Conservation (phyloP, 495 filamentous ascomycete genomes). For the Evernia prunastri region DNA sequence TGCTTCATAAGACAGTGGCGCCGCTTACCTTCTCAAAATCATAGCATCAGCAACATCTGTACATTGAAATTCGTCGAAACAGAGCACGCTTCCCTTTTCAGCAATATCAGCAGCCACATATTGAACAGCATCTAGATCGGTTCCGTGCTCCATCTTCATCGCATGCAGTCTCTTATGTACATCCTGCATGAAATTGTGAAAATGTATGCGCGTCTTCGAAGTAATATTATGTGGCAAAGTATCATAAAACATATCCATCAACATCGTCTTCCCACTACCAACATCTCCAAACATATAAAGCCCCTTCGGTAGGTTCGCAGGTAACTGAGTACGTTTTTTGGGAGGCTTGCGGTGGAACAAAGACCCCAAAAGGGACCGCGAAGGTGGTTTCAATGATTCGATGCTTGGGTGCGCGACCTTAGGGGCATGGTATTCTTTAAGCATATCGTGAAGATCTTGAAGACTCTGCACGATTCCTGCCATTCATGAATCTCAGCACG, state of each 20-base stretch:
- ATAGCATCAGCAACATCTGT: slow-evolving; percentile 98
- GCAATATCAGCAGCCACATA: slow-evolving; percentile 93
- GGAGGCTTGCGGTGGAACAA: slow-evolving; percentile 52
- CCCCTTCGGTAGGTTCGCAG: slow-evolving; percentile 71
- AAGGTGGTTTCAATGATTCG: slow-evolving; percentile 54
- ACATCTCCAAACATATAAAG: slow-evolving; percentile 96
- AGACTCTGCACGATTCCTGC: slow-evolving; percentile 75
- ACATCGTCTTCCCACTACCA: slow-evolving; percentile 97
- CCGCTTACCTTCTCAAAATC: slow-evolving; percentile 69
- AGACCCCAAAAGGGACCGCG: slow-evolving; percentile 58
- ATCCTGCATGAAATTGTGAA: slow-evolving; percentile 99
- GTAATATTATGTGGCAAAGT: slow-evolving; percentile 75
- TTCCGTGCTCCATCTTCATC: slow-evolving; percentile 82
- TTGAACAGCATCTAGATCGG: slow-evolving; percentile 84
- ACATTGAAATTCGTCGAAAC: slow-evolving; percentile 98
- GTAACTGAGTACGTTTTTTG: slow-evolving; percentile 47
- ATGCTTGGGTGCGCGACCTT: slow-evolving; percentile 69
- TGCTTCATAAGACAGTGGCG: background rate
- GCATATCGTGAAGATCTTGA: slow-evolving; percentile 81
- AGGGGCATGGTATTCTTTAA: slow-evolving; percentile 65
- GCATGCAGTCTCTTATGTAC: slow-evolving; percentile 87
- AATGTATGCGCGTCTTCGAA: slow-evolving; percentile 92
- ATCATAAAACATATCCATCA: slow-evolving; percentile 99
- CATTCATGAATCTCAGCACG: background rate
- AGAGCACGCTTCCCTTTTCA: slow-evolving; percentile 74